phyloP scores from a whole-genome alignment of 2,329 filamentous ascomycete species.

The Pseudogymnoascus sp. region DNA sequence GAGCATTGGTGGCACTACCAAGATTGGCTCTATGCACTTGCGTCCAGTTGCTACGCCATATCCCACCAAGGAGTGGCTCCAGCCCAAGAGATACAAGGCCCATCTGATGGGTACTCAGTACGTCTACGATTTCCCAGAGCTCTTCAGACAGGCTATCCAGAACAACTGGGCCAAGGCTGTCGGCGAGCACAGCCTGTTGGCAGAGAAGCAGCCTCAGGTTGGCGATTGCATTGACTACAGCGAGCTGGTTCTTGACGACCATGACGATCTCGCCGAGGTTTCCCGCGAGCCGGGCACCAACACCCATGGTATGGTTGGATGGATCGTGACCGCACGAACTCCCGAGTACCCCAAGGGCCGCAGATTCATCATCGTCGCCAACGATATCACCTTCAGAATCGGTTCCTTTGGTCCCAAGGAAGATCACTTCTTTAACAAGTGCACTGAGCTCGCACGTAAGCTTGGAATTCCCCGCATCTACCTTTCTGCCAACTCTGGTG shows the following conservation, averaged over 20 bases:
- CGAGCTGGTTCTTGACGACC: conserved; percentile 91
- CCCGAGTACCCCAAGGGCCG: conserved; percentile 91
- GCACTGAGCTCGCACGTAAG: conserved; percentile 89
- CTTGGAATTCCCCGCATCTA: conserved; percentile 95
- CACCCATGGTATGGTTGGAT: conserved; percentile 95
- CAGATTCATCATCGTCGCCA: conserved; percentile 92
- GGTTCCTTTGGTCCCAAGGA: conserved; percentile 94
- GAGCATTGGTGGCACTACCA: conserved; percentile 89
- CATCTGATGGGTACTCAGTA: conserved; percentile 99
- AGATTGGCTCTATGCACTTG: conserved; percentile 92
- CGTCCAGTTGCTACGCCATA: conserved; percentile 87
- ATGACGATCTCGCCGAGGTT: conserved; percentile 85
- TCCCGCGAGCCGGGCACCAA: conserved; percentile 93
- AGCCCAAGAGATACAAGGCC: conserved; percentile 98
- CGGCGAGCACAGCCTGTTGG: conserved; percentile 63
- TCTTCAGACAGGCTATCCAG: conserved; percentile 96
- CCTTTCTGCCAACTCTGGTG: conserved; percentile 96
- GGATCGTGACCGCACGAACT: conserved; percentile 89
- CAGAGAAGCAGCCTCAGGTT: conserved; percentile 71
- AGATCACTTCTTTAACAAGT: conserved; percentile 98
- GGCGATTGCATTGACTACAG: conserved; percentile 92
- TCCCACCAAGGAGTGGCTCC: conserved; percentile 95
- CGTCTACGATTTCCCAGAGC: conserved; percentile 98
- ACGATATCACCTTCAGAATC: conserved; percentile 99
- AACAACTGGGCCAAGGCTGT: conserved; percentile 81